phyloP scores from a whole-genome alignment of 208 protist species.

The Trypanosoma cruzi region DNA sequence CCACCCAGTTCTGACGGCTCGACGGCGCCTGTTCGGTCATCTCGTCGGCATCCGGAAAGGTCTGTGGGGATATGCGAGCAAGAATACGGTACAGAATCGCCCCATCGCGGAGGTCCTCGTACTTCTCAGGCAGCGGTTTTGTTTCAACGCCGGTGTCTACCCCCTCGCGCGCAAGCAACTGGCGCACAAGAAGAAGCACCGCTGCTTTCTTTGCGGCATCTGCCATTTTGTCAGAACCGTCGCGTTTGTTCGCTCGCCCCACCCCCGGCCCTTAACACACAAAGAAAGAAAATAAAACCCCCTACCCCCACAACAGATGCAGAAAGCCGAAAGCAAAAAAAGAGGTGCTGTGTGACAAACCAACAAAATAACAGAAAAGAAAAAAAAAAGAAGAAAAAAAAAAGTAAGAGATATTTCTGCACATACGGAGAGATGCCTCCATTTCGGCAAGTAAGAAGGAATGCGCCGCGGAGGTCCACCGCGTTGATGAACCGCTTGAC shows the following conservation, averaged over 20 bases:
- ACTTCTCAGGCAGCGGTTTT: slow-evolving; percentile 12
- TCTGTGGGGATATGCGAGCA: slow-evolving; percentile 33
- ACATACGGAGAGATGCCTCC: neutral
- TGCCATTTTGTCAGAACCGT: neutral
- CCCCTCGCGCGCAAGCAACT: neutral
- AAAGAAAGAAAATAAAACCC: slow-evolving; percentile 17
- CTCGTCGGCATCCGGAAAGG: slow-evolving; percentile 37
- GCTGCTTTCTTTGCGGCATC: slow-evolving; percentile 1
- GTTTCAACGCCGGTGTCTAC: too few species aligned
- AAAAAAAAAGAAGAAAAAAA: slow-evolving; percentile 1
- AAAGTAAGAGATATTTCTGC: neutral
- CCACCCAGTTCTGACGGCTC: slow-evolving; percentile 11
- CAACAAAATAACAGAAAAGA: slow-evolving; percentile 16
- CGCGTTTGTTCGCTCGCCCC: neutral
- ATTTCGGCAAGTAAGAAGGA: neutral
- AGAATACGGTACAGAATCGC: slow-evolving; percentile 45
- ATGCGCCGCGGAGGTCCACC: neutral
- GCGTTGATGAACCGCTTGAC: neutral
- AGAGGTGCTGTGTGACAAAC: neutral
- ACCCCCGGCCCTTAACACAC: neutral
- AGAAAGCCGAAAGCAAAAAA: neutral
- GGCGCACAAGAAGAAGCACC: slow-evolving; percentile 12
- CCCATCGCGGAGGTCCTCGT: slow-evolving; percentile 44
- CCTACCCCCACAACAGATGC: neutral
- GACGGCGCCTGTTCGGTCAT: slow-evolving; percentile 4